Evolutionary conservation across 805 yeast species (phyloP), one percentile per base, ranked within the genome.

Genomic region (Blastobotrys chiropterorum): DNA sequence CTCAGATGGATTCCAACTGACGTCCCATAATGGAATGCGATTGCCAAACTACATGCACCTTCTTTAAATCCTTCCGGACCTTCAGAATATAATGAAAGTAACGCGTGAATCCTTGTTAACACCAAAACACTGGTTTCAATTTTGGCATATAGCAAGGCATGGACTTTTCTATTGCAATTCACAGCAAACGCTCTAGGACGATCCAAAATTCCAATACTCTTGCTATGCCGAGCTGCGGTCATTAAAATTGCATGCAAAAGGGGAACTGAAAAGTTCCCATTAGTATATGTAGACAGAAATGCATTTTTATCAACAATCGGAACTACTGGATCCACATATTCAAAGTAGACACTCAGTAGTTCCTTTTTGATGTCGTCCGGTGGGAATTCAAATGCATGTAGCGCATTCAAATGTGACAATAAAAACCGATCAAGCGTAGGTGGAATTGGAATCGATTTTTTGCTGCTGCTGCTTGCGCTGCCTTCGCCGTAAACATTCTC

Each of bases 251-350:
- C 72, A 49, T 72, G 73, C 14, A 68, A 50, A 31, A 73, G 61
- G 13, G 72, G 57, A 13, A 68, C 66, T 2, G 59, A 76, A 66
- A 58, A 69, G 54, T 59, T 60, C 56, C 56, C 67, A 49, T 48
- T 61, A 50, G 52, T 62, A 60, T 59, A 67, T 48, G 49, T 61
- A 47, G 53, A 66, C 66, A 66, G 62, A 55, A 74, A 70, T 15
- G 64, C 62, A 14, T 58, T 59, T 53, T 71, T 72, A 53, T 70
- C 67, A 5, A 74, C 58, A n/a, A 75, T 57, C 4, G 78, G 78
- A 49, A 73, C 63, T 1, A 74, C 55, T 15, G 68, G 62, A 56
- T 74, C 71, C 11, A 72, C 56, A 46, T 67, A 66, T 53, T 59
- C 62, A 56, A 74, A 72, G 54, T 67, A 74, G 2, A 72, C 51